Evolutionary conservation across 2,329 filamentous ascomycete species (phyloP).

Genomic region (Colletotrichum tropicicola): DNA sequence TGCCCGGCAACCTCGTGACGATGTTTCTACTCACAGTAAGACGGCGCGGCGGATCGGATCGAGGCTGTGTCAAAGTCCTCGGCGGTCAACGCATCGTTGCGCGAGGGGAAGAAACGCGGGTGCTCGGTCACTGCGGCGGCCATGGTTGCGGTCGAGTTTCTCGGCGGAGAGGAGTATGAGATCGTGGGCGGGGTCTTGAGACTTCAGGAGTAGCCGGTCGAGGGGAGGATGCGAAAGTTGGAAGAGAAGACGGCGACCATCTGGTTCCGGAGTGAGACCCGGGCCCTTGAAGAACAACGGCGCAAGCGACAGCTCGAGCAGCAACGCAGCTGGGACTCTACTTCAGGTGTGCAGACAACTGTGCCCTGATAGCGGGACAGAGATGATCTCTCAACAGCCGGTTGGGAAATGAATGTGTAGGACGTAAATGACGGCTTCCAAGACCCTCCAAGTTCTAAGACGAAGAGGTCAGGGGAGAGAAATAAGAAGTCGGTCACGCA

Average conservation of each 20-base stretch:
- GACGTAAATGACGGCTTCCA: slow-evolving; percentile 16
- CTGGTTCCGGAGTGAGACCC: slow-evolving; percentile 1
- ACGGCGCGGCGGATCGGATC: slow-evolving; percentile 73
- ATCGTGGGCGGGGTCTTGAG: neutral
- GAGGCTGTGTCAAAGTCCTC: slow-evolving; percentile 75
- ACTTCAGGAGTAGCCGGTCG: slow-evolving; percentile 8
- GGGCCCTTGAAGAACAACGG: slow-evolving; percentile 1
- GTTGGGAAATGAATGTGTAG: neutral
- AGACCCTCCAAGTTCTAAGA: slow-evolving; percentile 16
- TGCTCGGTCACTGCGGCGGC: slow-evolving; percentile 20
- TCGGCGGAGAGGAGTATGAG: neutral
- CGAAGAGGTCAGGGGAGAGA: slow-evolving; percentile 16
- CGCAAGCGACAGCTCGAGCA: neutral
- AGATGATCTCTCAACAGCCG: neutral
- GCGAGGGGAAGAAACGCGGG: slow-evolving; percentile 27
- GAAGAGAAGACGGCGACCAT: slow-evolving; percentile 7
- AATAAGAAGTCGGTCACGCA: slow-evolving; percentile 28
- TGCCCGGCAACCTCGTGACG: neutral
- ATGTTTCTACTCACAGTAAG: slow-evolving; percentile 63
- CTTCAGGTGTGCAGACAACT: neutral
- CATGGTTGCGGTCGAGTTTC: slow-evolving; percentile 1
- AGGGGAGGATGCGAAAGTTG: slow-evolving; percentile 1
- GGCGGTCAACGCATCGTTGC: slow-evolving; percentile 41
- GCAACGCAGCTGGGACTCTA: neutral
- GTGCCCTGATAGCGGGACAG: neutral